A percentile compares a stretch with the other conserved stretches of the same genome.
Conservation (phyloP, 176 grass and related monocot genomes). For the Stipa capillata region DNA sequence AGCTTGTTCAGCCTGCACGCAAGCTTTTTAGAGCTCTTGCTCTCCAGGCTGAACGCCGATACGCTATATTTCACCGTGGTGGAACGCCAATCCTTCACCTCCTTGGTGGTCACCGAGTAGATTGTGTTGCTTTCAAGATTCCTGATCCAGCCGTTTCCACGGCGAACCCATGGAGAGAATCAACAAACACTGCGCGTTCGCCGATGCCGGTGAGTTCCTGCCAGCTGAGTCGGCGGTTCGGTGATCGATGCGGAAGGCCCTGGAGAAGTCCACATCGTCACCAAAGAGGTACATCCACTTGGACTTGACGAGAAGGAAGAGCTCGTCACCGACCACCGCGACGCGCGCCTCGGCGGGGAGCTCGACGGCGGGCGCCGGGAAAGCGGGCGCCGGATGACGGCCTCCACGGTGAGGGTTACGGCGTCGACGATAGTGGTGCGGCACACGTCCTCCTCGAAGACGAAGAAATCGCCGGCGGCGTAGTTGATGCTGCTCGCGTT, state of each 20-base stretch:
- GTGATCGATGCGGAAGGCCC: constrained; percentile 26
- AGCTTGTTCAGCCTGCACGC: background rate
- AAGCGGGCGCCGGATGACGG: too few relatives aligned
- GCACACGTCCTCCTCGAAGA: constrained; percentile 54
- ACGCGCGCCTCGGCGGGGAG: constrained; percentile 34
- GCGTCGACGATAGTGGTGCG: constrained; percentile 44
- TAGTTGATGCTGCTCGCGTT: constrained; percentile 48
- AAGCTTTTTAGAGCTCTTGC: constrained; percentile 17
- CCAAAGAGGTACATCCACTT: constrained; percentile 41
- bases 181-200: constrained; percentile 25
- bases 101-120: constrained; percentile 31
- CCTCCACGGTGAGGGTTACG: background rate
- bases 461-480: constrained; percentile 33
- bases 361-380: constrained; percentile 19
- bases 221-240: background rate
- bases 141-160: constrained; percentile 10
- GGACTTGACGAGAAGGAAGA: constrained; percentile 41
- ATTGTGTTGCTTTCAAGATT: constrained; percentile 27
- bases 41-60: constrained; percentile 20
- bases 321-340: constrained; percentile 30
- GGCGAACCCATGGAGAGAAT: constrained; percentile 32
- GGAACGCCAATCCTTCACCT: background rate
- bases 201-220: constrained; percentile 28
- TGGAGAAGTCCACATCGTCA: constrained; percentile 38
- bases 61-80: constrained; percentile 24